Evolutionary conservation across 2,329 filamentous ascomycete genomes (phyloP), one percentile per base, ranked within the genome.

Genomic region (Ilyonectria mors-panacis): DNA sequence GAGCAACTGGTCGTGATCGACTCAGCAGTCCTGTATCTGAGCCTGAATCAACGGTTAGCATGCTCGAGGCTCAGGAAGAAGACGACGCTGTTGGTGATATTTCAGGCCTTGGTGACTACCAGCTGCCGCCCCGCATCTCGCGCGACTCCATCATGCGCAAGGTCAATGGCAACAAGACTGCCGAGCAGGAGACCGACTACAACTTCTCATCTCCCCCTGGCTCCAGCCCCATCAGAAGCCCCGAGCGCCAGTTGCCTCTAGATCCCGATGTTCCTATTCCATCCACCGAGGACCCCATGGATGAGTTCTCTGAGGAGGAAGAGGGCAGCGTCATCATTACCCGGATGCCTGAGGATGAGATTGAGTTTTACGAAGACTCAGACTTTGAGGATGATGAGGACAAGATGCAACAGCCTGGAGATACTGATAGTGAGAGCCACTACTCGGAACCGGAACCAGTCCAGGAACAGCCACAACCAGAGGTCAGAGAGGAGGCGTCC

Each of bases 231-330:
- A 74, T 71, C 50, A 76, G 73, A 63, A 90, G 83, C 72, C 86
- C 88, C 21, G 86, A 88, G 65, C 86, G 84, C 12, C 85, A 82
- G 65, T 83, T 89, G 55, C 83, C 89, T 35, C 86, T 94, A 66
- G 94, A 98, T 78, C 95, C 95, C 7, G 95, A 98, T 79, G 88
- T 96, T 45, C 93, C 95, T 0, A 94, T 98, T 73, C 95, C 94
- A 21, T 97, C 94, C 39, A 92, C 94, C 15, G 95, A 98, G 80
- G 90, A 90, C 71, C 88, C 87, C 2, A 83, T 89, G 44, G 78
- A 85, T 13, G 81, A 84, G 3, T 81, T 84, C 21, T 81, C 84
- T 2, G 81, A 86, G 44, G 84, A 84, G 26, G 85, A 87, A 47
- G 87, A 86, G 68, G 86, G 84, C 28, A 91, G 90, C 65, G 86